Percentiles rank a stretch among this genome's conserved stretches.
Conservation (phyloP, 768 basidiomycete genomes). For the Tephrocybe sp. region DNA sequence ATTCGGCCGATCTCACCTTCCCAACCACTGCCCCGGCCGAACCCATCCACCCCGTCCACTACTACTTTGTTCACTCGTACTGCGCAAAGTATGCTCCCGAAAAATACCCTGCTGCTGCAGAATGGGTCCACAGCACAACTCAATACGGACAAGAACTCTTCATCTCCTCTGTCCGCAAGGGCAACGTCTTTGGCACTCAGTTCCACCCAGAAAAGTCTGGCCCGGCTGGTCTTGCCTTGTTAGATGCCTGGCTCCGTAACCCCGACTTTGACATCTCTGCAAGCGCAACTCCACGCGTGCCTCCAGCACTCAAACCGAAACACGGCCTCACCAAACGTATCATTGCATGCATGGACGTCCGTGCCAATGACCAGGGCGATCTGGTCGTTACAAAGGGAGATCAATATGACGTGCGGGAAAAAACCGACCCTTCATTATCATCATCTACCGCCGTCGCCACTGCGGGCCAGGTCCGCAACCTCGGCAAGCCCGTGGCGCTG, state of each 20-base stretch:
- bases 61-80: constrained; percentile 98
- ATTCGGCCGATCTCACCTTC: constrained; percentile 62
- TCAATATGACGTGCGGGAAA: constrained; percentile 97
- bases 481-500: constrained; percentile 94
- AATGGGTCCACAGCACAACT: constrained; percentile 84
- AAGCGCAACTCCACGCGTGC: constrained; percentile 30
- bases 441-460: constrained; percentile 35
- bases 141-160: constrained; percentile 95
- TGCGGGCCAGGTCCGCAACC: constrained; percentile 86
- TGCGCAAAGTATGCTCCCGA: constrained; percentile 71
- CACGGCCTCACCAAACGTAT: constrained; percentile 90
- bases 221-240: constrained; percentile 73
- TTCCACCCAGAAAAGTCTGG: constrained; percentile 99
- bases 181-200: constrained; percentile 88
- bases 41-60: constrained; percentile 58
- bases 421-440: constrained; percentile 31
- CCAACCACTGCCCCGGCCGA: constrained; percentile 41
- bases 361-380: constrained; percentile 93
- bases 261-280: constrained; percentile 37
- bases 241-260: constrained; percentile 75
- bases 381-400: constrained; percentile 99
- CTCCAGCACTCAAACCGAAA: constrained; percentile 38
- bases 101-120: constrained; percentile 50
- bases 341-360: constrained; percentile 96
- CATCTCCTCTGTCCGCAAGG: constrained; percentile 76